phyloP scores from a whole-genome alignment of 108 stramenopile genomes.

The Skeletonema potamos region DNA sequence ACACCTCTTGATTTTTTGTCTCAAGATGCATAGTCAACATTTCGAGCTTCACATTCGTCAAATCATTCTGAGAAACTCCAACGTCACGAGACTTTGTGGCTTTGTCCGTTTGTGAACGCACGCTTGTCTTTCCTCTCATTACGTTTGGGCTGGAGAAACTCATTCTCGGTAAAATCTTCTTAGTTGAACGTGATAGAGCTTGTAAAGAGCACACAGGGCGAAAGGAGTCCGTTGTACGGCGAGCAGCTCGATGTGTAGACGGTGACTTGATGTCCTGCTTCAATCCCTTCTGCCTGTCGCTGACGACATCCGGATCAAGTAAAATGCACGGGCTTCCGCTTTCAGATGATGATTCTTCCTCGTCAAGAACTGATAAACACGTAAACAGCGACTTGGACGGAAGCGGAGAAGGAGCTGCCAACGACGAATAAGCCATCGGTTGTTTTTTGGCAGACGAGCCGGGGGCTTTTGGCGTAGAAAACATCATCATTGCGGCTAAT shows the following conservation, averaged over 20 bases:
- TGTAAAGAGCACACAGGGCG: background rate
- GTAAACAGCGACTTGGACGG: background rate
- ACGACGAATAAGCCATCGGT: background rate
- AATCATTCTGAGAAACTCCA: background rate
- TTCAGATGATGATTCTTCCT: background rate
- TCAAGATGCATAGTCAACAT: background rate
- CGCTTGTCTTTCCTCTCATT: background rate
- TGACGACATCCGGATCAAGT: background rate
- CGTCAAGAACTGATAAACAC: background rate
- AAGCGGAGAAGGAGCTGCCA: background rate
- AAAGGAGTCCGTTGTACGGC: background rate
- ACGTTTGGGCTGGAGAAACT: background rate
- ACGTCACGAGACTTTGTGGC: background rate
- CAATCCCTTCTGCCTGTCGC: background rate
- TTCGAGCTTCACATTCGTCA: background rate
- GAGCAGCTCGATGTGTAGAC: background rate
- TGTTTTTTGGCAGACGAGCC: background rate
- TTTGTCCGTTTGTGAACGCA: background rate
- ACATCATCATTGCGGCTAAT: background rate
- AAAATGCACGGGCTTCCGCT: background rate
- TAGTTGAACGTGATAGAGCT: background rate
- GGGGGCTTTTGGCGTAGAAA: background rate
- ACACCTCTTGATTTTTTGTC: background rate
- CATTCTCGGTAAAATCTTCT: background rate
- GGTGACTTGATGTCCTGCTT: background rate